Base-by-base conservation (phyloP, 1,284 basidiomycete genomes). In the Grifola frondosa region DNA sequence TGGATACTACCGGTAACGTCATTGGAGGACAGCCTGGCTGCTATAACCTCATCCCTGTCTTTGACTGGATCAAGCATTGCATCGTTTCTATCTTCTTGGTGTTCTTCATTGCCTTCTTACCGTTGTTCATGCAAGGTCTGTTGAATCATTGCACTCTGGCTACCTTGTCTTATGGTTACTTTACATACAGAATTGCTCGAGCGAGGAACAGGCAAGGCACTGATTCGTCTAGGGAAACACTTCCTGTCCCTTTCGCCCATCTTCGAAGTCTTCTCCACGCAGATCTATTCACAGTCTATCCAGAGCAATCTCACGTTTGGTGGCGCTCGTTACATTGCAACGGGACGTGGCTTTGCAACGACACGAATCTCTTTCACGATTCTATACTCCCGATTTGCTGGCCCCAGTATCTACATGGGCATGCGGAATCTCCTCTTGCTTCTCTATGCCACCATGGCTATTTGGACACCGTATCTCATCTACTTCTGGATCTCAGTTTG, bases 381-480 rank as follows among this genome's bases (percentile, higher is more conserved):
- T 57, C 79, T 97, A 17, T 97, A 96, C 70, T 97, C 95, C 32
- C 88, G 94, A 52, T 97, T 97, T 69, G 93, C 94, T 35, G 95
- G 95, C n/a, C 95, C 94, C 11, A 94, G 90, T 58, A 96, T 97
- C 66, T 97, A 97, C 72, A 84, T 97, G 77, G 94, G 94, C 56
- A 90, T 97, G 83, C 80, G 94, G 52, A 96, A 93, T 50, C 74
- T 97, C 12, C 74, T 96, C 30, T 67, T 97, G 46, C 74, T 97
- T 53, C 80, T 96, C 46, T 97, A 95, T 64, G 82, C 86, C 50
- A 92, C 93, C 37, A 77, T 97, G 71, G 73, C 90, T 13, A 78
- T 97, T 55, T 97, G 90, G 88, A 90, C 93, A 51, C 90, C 91
- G 4, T 88, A 92, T 68, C 74, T 97, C 57, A 89, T 96, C 71